Evolutionary conservation across 2,329 filamentous ascomycete species (phyloP), one percentile per base, ranked within the genome.

Genomic region (Pseudogymnoascus sp.): DNA sequence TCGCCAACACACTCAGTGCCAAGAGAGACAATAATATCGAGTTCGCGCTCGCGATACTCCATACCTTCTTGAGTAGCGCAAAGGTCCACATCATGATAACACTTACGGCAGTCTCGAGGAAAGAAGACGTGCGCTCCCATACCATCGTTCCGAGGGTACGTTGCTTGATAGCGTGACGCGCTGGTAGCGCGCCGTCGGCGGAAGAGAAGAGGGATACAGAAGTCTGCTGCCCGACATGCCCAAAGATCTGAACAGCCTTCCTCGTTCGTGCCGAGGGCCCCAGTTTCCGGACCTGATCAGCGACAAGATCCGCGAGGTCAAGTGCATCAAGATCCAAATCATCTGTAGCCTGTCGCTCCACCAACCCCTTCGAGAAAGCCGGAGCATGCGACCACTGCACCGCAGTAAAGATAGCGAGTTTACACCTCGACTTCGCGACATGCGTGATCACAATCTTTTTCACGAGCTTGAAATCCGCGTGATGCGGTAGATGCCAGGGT

Each of bases 381-480:
- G 87, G 87, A 62, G 84, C 79, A 67, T 86, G 89, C 25, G 85
- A 82, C 95, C 95, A 97, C 69, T 91, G 89, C n/a, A 96, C 85
- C 70, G 89, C 89, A 62, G 88, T 90, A 76, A 91, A 96, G 46
- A 97, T 85, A 25, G 92, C 89, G 63, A 99, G 84, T 77, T 95
- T 97, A 75, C 91, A 96, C 74, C 89, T 92, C 11, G 90, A 92
- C 77, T 97, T 97, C 61, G 91, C 87, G 65, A 93, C 83, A 72
- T 97, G 91, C 2, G 95, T 97, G 66, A 99, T 95, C 67, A 97
- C 91, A 66, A 96, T 87, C 76, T 96, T 97, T 68, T 86, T 93
- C 64, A 96, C 85, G 21, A 97, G 79, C 69, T 88, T 88, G 76
- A 97, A 96, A 61, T 86, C 84, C 59, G 86, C 81, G 62, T 88